phyloP scores from a whole-genome alignment of 2,329 filamentous ascomycete genomes.

The Neodidymelliopsis sp. region DNA sequence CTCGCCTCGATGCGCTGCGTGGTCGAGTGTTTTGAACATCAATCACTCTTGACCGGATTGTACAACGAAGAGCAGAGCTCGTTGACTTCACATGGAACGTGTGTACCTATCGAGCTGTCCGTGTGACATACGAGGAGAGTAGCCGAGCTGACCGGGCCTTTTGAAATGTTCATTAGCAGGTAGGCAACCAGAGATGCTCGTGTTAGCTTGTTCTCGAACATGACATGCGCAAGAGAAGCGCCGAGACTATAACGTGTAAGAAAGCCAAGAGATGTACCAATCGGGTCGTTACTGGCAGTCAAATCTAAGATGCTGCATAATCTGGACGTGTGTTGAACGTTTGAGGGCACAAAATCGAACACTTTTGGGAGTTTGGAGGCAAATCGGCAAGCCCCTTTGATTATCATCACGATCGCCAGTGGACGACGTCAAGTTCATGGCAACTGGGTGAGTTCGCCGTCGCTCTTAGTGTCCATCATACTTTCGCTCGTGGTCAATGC shows the following conservation, averaged over 20 bases:
- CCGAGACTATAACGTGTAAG: too few relatives aligned
- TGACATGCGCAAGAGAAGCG: not conserved
- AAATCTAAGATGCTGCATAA: not conserved
- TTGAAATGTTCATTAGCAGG: not conserved
- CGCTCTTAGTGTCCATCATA: constrained; percentile 1
- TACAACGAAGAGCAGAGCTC: not conserved
- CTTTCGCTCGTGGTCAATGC: constrained; percentile 11
- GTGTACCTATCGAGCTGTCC: constrained; percentile 3
- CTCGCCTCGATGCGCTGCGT: fast-evolving
- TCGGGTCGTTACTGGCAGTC: not conserved
- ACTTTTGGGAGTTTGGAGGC: too few relatives aligned
- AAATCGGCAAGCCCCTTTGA: not conserved
- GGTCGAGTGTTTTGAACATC: not conserved
- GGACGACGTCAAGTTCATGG: constrained; percentile 4
- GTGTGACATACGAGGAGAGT: not conserved
- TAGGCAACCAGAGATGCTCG: not conserved
- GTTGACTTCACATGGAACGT: constrained; percentile 5
- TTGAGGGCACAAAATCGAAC: not conserved
- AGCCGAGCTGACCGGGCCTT: not conserved
- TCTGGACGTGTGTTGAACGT: not conserved
- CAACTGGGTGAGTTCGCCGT: constrained; percentile 2
- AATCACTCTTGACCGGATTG: not conserved
- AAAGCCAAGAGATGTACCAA: not conserved
- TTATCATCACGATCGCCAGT: constrained; percentile 8
- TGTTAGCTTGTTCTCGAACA: not conserved